Percentiles rank a stretch among this genome's conserved stretches.
Evolutionary conservation across 192 early-diverging fungal species (phyloP).

Genomic region (Backusella tuberculispora): DNA sequence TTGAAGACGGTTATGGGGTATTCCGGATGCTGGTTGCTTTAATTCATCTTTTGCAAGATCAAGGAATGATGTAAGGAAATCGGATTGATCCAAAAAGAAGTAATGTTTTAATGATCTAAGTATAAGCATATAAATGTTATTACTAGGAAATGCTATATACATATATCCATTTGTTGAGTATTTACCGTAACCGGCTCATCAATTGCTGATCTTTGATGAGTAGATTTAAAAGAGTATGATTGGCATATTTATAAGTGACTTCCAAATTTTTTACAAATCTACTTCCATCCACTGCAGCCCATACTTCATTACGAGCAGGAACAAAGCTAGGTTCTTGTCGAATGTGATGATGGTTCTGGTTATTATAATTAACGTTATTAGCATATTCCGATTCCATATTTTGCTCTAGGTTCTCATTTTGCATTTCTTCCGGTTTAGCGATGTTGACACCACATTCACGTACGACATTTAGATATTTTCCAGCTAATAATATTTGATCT

Average conservation of each 20-base stretch:
- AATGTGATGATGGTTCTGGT: background rate
- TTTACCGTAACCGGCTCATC: slow-evolving; percentile 70
- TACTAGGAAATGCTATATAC: background rate
- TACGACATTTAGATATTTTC: slow-evolving; percentile 95
- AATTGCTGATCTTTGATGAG: slow-evolving; percentile 81
- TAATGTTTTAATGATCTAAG: slow-evolving; percentile 88
- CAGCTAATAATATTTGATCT: slow-evolving; percentile 84
- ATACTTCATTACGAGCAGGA: slow-evolving; percentile 49
- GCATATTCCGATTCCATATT: slow-evolving; percentile 13
- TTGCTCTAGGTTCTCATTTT: slow-evolving; percentile 27
- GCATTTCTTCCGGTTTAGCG: slow-evolving; percentile 36
- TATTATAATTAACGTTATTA: background rate
- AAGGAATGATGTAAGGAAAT: slow-evolving; percentile 93
- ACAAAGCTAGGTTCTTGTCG: slow-evolving; percentile 15
- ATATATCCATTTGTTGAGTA: background rate
- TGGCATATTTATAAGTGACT: slow-evolving; percentile 86
- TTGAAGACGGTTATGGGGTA: slow-evolving; percentile 74
- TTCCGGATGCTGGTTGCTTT: slow-evolving; percentile 68
- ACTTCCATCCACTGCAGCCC: slow-evolving; percentile 61
- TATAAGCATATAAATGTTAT: background rate
- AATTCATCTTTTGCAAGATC: slow-evolving; percentile 84
- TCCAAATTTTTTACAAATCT: slow-evolving; percentile 81
- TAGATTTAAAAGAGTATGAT: slow-evolving; percentile 79
- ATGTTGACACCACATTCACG: slow-evolving; percentile 75
- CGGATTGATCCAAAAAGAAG: slow-evolving; percentile 91